phyloP scores from a whole-genome alignment of 2,329 filamentous ascomycete genomes.

The Fusarium clavum region DNA sequence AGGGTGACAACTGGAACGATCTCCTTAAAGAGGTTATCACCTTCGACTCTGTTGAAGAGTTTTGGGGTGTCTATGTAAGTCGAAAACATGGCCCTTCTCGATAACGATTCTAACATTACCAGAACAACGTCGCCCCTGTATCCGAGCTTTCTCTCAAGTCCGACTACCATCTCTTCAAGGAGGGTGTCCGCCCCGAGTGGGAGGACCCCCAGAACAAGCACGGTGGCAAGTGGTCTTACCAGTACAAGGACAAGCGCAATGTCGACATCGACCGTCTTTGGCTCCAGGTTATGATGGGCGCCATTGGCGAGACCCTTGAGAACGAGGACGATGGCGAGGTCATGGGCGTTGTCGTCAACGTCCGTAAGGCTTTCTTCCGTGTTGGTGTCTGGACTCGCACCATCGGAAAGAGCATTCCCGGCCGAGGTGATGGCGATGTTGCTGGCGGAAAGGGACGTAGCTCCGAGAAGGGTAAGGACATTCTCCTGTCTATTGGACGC shows the following conservation, averaged over 20 bases:
- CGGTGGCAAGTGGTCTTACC: conserved; percentile 98
- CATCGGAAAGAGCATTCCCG: conserved; percentile 84
- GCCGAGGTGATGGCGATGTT: conserved; percentile 77
- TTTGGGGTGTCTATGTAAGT: conserved; percentile 98
- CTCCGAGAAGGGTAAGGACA: conserved; percentile 84
- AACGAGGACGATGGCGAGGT: conserved; percentile 94
- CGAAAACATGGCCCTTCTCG: background rate
- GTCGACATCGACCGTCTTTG: conserved; percentile 95
- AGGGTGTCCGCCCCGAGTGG: conserved; percentile 96
- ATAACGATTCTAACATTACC: conserved; percentile 16
- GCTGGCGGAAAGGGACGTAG: conserved; percentile 82
- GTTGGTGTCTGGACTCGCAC: conserved; percentile 98
- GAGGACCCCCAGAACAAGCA: conserved; percentile 99
- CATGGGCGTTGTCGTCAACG: conserved; percentile 99
- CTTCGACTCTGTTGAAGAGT: conserved; percentile 98
- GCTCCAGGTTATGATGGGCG: conserved; percentile 96
- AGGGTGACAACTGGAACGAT: conserved; percentile 99
- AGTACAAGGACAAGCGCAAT: conserved; percentile 94
- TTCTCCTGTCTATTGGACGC: conserved; percentile 84
- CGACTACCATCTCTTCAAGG: conserved; percentile 99
- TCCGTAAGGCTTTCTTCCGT: conserved; percentile 97
- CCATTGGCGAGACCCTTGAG: conserved; percentile 97
- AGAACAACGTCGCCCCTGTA: conserved; percentile 99
- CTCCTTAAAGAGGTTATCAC: conserved; percentile 98
- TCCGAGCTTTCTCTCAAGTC: conserved; percentile 97